Conservation (phyloP, 75 land plant genomes). For the Isoetes taiwanensis region DNA sequence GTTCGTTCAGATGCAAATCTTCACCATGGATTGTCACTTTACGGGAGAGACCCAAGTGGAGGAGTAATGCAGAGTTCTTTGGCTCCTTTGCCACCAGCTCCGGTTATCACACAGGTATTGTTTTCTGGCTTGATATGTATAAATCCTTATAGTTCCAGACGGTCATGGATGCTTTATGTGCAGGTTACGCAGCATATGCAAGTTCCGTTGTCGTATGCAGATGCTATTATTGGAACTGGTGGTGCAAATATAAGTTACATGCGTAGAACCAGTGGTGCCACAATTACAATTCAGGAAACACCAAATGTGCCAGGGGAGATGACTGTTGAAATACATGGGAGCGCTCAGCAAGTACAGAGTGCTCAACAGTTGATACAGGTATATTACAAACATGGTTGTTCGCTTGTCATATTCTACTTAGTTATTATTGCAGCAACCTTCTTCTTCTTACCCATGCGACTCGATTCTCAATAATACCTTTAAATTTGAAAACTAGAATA, state of each 20-base stretch:
- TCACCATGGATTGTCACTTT: constrained; percentile 41
- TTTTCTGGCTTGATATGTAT: too few species aligned
- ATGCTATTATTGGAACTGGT: constrained; percentile 86
- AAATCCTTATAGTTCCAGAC: too few species aligned
- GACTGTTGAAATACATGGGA: constrained; percentile 89
- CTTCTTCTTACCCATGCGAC: too few species aligned
- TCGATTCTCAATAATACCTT: too few species aligned
- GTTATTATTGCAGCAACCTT: too few species aligned
- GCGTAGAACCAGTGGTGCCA: constrained; percentile 90
- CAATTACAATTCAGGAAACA: constrained; percentile 82
- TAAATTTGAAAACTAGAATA: too few species aligned
- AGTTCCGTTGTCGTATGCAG: constrained; percentile 83
- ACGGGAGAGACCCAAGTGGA: constrained; percentile 50
- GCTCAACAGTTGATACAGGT: constrained; percentile 96
- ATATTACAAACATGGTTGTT: background rate
- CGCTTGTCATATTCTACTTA: too few species aligned
- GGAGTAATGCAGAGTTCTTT: constrained; percentile 20
- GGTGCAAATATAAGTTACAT: constrained; percentile 91
- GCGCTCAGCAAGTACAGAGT: constrained; percentile 81
- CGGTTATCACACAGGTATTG: constrained; percentile 58
- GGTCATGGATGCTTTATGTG: too few species aligned
- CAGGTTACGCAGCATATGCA: constrained; percentile 93
- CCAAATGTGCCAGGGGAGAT: constrained; percentile 83
- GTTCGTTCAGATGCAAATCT: constrained; percentile 28
- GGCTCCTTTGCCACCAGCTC: constrained; percentile 36